Evolutionary conservation across 2,329 filamentous ascomycete genomes (phyloP), one percentile per base, ranked within the genome.

Genomic region (Amesomyces nigricolor): DNA sequence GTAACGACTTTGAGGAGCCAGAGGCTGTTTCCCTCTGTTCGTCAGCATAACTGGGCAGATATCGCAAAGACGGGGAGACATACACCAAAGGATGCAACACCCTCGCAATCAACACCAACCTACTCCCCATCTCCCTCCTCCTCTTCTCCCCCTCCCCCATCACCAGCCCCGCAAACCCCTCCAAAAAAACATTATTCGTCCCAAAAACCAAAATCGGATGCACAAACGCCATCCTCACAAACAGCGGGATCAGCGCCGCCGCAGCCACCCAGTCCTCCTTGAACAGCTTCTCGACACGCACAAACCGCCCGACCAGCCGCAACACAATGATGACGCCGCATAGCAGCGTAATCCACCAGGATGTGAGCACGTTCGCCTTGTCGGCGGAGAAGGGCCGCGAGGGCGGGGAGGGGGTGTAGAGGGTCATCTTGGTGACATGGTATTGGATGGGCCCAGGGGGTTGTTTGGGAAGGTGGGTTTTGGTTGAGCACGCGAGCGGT

Each of bases 1-100:
- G 96, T 87, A 22, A 90, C 90, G 63, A 86, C 81, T 70, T 97
- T 97, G 60, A 92, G 84, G 62, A 87, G 87, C 94, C 94, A 99
- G 59, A 97, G 84, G 65, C 90, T 95, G n/a, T n/a, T n/a, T n/a
- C n/a, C n/a, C n/a, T n/a, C n/a, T n/a, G n/a, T n/a, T n/a, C n/a
- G n/a, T n/a, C n/a, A n/a, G n/a, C n/a, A n/a, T n/a, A n/a, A 19
- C 17, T 19, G 17, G 17, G 2, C 17, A 19, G 17, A 19, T 19
- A 19, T 19, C 17, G 17, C 3, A 3, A 3, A 2, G 17, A 19
- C 17, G 3, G 17, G 17, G 22, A 26, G 6, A 26, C 22, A 2
- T 26, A 26, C 22, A 26, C 22, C 32, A 35, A 35, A 9, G 32
- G 32, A 19, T 22, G 22, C 17, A 11, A 16, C 7, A 37, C 22